A percentile compares a stretch with the other conserved stretches of the same genome.
phyloP scores from a whole-genome alignment of 768 basidiomycete species.

The Asterophora lycoperdoides region DNA sequence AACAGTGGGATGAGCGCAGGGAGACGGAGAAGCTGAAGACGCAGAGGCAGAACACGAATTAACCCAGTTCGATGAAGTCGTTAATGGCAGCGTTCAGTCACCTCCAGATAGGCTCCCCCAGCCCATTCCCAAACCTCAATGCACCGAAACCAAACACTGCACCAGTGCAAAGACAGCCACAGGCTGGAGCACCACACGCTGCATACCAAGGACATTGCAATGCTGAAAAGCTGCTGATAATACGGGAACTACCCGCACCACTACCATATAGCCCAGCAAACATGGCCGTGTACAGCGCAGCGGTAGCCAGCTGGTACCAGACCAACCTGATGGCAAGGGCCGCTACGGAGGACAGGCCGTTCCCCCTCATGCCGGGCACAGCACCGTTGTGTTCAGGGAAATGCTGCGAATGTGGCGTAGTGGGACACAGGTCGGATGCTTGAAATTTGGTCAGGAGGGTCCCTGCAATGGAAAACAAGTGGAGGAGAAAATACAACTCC shows the following conservation, averaged over 20 bases:
- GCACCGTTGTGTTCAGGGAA: too few relatives aligned
- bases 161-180: too few relatives aligned
- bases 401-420: too few relatives aligned
- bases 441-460: constrained; percentile 5
- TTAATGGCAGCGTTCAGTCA: neutral
- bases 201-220: neutral
- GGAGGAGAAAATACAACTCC: constrained; percentile 17
- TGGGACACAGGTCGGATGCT: constrained; percentile 14
- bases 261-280: too few relatives aligned
- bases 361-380: too few relatives aligned
- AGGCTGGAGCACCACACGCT: too few relatives aligned
- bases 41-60: constrained; percentile 10
- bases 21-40: neutral
- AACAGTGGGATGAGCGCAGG: neutral
- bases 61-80: neutral
- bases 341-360: constrained; percentile 1
- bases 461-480: constrained; percentile 2
- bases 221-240: constrained; percentile 2
- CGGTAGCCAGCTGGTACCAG: neutral
- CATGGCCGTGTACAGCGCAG: neutral
- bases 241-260: neutral
- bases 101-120: too few relatives aligned
- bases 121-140: neutral
- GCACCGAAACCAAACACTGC: neutral
- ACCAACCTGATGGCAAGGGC: neutral